Conservation (phyloP, 768 basidiomycete genomes). For the Russula brevipes region DNA sequence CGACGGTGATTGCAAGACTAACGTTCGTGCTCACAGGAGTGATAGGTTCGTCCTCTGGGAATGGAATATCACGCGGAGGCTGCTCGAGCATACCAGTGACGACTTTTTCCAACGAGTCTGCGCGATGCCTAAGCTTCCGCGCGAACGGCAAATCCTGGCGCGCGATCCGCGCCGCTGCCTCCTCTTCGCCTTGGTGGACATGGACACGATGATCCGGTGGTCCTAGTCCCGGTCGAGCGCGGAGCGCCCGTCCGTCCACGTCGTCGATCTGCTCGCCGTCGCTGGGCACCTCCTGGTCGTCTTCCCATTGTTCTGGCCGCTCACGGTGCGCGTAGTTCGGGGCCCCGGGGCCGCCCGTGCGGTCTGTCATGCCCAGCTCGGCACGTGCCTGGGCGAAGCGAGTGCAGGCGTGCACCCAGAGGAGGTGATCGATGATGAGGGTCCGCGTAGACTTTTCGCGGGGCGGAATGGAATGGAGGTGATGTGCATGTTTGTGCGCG, state of each 20-base stretch:
- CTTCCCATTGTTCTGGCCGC: conserved; percentile 71
- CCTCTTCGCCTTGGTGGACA: conserved; percentile 50
- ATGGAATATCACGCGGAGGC: conserved; percentile 58
- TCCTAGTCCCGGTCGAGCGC: conserved; percentile 49
- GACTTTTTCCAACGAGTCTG: conserved; percentile 80
- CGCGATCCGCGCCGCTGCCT: conserved; percentile 41
- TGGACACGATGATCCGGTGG: conserved; percentile 42
- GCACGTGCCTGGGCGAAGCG: conserved; percentile 80
- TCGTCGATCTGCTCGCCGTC: conserved; percentile 53
- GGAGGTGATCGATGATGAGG: conserved; percentile 81
- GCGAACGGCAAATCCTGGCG: conserved; percentile 62
- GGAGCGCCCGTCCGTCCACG: conserved; percentile 29
- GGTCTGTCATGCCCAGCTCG: conserved; percentile 82
- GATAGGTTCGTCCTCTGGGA: conserved; percentile 48
- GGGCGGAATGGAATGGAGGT: conserved; percentile 80
- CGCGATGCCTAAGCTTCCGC: conserved; percentile 58
- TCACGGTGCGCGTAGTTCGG: conserved; percentile 57
- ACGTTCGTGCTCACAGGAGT: conserved; percentile 32
- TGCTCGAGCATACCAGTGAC: conserved; percentile 76
- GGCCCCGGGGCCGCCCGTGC: conserved; percentile 61
- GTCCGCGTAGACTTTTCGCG: conserved; percentile 86
- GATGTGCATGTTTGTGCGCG: conserved; percentile 85
- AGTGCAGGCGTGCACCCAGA: conserved; percentile 78
- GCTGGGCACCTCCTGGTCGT: conserved; percentile 60
- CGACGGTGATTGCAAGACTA: not conserved